A percentile compares a stretch with the other conserved stretches of the same genome.
These are phyloP conservation scores for Colletotrichum lindemuthianum DNA, from an alignment of 2,329 filamentous ascomycete species.

Conservation along the genomic window DNA sequence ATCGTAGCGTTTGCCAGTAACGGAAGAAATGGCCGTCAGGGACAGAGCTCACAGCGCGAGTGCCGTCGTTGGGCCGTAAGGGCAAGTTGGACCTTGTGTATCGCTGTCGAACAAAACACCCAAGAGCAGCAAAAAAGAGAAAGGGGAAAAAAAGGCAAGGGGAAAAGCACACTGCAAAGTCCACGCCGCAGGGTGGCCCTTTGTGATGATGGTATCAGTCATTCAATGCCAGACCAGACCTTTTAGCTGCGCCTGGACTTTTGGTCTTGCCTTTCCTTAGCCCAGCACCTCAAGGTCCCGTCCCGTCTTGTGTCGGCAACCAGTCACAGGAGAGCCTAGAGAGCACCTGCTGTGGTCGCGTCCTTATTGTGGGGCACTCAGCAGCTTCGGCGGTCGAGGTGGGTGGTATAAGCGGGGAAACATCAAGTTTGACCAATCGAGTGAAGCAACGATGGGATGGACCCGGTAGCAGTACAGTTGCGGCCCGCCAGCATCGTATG, in stretches of 20 bases:
- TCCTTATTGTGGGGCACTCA: slow-evolving; percentile 22
- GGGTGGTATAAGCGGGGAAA: slow-evolving; percentile 34
- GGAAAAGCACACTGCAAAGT: slow-evolving; percentile 28
- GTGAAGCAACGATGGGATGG: background rate
- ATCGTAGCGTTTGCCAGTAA: slow-evolving; percentile 11
- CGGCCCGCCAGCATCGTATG: slow-evolving; percentile 25
- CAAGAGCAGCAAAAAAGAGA: background rate
- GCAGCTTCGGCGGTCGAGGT: slow-evolving; percentile 13
- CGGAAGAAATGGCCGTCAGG: slow-evolving; percentile 9
- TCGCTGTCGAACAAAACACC: slow-evolving; percentile 26
- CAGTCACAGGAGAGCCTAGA: slow-evolving; percentile 4
- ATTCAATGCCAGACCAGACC: slow-evolving; percentile 7
- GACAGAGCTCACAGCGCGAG: slow-evolving; percentile 26
- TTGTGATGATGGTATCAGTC: slow-evolving; percentile 36
- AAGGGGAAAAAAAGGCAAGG: background rate
- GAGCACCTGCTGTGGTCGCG: slow-evolving; percentile 7
- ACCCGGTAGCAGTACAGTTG: slow-evolving; percentile 32
- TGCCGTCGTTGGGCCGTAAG: slow-evolving; percentile 17
- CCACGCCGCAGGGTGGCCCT: slow-evolving; percentile 33
- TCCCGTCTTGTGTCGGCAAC: background rate
- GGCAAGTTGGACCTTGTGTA: slow-evolving; percentile 15
- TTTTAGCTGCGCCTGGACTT: too few species aligned
- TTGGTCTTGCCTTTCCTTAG: slow-evolving; percentile 21
- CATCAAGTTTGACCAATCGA: slow-evolving; percentile 26
- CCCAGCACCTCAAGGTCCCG: slow-evolving; percentile 14